phyloP scores from a whole-genome alignment of 129 eudicot genomes.

The Tagetes erecta region DNA sequence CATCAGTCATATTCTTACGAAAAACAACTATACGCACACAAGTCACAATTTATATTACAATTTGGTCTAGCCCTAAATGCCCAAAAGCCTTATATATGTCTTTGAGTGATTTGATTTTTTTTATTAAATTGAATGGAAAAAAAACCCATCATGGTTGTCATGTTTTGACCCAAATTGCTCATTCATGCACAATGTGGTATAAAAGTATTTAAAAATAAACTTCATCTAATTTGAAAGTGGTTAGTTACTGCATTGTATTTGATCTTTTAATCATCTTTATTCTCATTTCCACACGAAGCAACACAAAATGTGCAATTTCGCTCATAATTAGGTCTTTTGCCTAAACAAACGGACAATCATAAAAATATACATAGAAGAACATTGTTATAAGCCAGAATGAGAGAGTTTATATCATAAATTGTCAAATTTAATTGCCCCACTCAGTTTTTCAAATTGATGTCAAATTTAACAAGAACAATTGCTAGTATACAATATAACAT shows the following conservation, averaged over 20 bases:
- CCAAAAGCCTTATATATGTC: not conserved
- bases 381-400: not conserved
- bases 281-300: not conserved
- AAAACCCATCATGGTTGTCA: too few species aligned
- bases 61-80: too few species aligned
- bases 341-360: not conserved
- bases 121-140: too few species aligned
- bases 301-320: not conserved
- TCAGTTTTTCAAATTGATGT: not conserved
- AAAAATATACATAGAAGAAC: not conserved
- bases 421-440: not conserved
- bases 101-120: not conserved
- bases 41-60: too few species aligned
- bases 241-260: not conserved
- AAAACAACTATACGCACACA: too few species aligned
- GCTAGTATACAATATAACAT: not conserved
- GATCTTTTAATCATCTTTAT: not conserved
- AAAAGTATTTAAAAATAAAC: not conserved
- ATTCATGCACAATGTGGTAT: not conserved
- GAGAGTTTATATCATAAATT: not conserved
- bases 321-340: too few species aligned
- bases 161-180: not conserved
- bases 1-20: not conserved
- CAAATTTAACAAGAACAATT: conserved; percentile 6
- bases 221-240: not conserved